These are phyloP conservation scores for Cardiospermum halicacabum DNA, from an alignment of 345 rosid species.

Conservation along the genomic window DNA sequence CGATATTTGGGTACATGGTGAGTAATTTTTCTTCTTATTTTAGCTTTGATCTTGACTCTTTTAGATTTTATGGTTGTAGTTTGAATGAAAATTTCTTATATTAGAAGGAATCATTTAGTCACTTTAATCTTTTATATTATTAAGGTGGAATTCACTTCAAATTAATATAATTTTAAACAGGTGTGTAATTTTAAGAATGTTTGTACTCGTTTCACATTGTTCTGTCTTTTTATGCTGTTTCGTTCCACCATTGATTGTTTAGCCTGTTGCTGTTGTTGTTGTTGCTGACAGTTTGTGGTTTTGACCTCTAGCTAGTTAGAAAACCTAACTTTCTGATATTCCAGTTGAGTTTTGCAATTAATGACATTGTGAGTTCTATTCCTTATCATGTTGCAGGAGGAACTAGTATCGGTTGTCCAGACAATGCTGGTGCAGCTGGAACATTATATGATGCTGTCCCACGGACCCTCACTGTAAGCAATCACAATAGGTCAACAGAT, in stretches of 20 bases:
- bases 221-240: background rate
- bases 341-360: background rate
- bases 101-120: background rate
- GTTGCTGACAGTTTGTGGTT: background rate
- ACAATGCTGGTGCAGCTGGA: constrained; percentile 96
- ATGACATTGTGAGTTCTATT: background rate
- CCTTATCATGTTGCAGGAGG: constrained; percentile 57
- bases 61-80: background rate
- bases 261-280: background rate
- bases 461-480: constrained; percentile 79
- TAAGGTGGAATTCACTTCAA: background rate
- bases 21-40: constrained; percentile 19
- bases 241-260: background rate
- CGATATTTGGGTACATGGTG: constrained; percentile 84
- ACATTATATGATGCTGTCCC: constrained; percentile 97
- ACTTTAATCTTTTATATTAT: background rate
- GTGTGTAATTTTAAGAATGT: background rate
- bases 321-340: no score
- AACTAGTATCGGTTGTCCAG: constrained; percentile 67
- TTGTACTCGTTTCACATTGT: background rate
- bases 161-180: background rate
- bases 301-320: background rate
- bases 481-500: constrained; percentile 78
- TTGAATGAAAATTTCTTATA: background rate
- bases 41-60: background rate